Percentiles rank a stretch among this genome's conserved stretches.
These are phyloP conservation scores for Hagleromyces aurorensis DNA, from an alignment of 805 yeast genomes.

Conservation along the genomic window DNA sequence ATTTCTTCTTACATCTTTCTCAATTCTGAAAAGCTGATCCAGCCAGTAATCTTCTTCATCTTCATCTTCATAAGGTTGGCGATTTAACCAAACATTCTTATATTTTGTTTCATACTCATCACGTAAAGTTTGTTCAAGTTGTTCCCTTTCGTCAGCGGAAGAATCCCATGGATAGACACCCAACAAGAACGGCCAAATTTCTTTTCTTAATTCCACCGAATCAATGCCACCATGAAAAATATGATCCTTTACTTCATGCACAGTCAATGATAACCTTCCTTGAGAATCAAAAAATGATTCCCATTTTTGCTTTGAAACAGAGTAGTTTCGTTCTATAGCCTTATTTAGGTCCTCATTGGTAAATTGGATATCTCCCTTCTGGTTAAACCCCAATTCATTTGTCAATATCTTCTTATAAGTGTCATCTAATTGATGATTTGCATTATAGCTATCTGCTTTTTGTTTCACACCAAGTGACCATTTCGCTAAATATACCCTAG, in stretches of 20 bases:
- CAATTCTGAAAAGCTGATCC: constrained; percentile 84
- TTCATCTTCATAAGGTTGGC: constrained; percentile 18
- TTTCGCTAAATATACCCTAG: constrained; percentile 84
- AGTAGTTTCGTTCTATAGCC: constrained; percentile 54
- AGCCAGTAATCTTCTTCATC: constrained; percentile 66
- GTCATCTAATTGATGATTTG: constrained; percentile 46
- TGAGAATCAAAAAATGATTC: constrained; percentile 67
- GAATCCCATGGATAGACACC: constrained; percentile 89
- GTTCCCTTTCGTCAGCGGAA: constrained; percentile 56
- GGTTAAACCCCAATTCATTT: constrained; percentile 52
- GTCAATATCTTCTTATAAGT: constrained; percentile 47
- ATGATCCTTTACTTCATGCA: constrained; percentile 67
- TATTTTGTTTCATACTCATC: constrained; percentile 52
- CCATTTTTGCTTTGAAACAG: constrained; percentile 61
- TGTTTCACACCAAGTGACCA: constrained; percentile 95
- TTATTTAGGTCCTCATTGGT: constrained; percentile 34
- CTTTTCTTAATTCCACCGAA: constrained; percentile 43
- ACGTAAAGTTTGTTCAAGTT: constrained; percentile 46
- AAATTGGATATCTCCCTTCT: constrained; percentile 22
- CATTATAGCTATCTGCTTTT: constrained; percentile 60
- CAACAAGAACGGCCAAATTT: constrained; percentile 81
- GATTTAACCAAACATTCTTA: constrained; percentile 64
- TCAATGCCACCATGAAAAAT: constrained; percentile 87
- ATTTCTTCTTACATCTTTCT: constrained; percentile 88
- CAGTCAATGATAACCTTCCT: constrained; percentile 70